A percentile compares a stretch with the other conserved stretches of the same genome.
These are phyloP conservation scores for Phialophora chinensis DNA, from an alignment of 2,329 filamentous ascomycete genomes.

Conservation along the genomic window DNA sequence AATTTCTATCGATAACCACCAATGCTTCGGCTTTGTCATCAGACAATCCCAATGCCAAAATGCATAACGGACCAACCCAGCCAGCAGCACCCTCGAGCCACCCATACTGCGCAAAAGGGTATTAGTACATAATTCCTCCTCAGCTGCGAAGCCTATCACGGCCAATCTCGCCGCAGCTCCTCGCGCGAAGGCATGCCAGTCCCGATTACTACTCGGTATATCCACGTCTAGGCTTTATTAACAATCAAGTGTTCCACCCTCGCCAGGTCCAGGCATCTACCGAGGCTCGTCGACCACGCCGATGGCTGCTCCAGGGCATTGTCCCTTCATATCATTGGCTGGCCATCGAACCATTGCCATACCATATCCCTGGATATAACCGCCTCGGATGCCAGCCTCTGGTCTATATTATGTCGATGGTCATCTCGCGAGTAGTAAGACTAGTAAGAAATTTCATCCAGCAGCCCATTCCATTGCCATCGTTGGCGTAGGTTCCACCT, in stretches of 20 bases:
- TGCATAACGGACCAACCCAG: not conserved
- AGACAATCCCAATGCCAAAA: not conserved
- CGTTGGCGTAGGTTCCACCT: not conserved
- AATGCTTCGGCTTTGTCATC: not conserved
- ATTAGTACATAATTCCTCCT: not conserved
- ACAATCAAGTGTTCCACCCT: not conserved
- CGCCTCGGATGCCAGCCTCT: not conserved
- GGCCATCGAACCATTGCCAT: not conserved
- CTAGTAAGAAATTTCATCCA: not conserved
- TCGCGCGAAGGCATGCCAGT: not conserved
- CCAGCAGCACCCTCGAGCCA: not conserved
- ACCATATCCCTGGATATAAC: not conserved
- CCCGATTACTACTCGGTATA: conserved; percentile 1
- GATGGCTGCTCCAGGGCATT: not conserved
- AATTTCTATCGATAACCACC: not conserved
- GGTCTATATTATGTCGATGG: conserved; percentile 9
- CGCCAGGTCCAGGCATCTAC: not conserved
- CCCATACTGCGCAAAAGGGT: not conserved
- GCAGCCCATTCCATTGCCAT: not conserved
- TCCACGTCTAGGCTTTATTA: conserved; percentile 5
- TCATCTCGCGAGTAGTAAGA: not conserved
- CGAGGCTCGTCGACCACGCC: not conserved
- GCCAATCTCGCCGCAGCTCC: not conserved
- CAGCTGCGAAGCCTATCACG: not conserved
- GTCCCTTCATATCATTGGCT: not conserved